A percentile compares a stretch with the other conserved stretches of the same genome.
phyloP scores from a whole-genome alignment of 2,329 filamentous ascomycete species.

The Passalora sequoiae region DNA sequence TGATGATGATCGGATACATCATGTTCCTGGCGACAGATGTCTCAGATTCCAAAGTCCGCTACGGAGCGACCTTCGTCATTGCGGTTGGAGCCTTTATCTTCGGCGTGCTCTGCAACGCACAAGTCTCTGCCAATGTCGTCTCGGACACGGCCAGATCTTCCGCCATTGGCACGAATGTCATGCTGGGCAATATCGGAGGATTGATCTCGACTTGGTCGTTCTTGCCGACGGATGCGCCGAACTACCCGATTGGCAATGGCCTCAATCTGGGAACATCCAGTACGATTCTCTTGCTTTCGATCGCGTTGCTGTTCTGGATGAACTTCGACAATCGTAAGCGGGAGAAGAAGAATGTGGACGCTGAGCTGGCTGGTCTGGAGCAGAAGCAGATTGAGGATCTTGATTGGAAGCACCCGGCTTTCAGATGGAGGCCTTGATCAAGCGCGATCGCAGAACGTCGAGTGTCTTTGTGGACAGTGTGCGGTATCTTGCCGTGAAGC shows the following conservation, averaged over 20 bases:
- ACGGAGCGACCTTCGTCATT: conserved; percentile 66
- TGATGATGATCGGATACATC: conserved; percentile 65
- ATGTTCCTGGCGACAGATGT: conserved; percentile 58
- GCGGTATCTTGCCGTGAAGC: no score
- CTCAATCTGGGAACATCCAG: conserved; percentile 61
- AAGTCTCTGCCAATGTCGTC: conserved; percentile 65
- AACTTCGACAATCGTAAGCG: conserved; percentile 56
- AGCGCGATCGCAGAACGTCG: no score
- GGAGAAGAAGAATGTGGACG: conserved; percentile 51
- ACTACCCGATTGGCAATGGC: conserved; percentile 67
- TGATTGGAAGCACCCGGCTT: conserved; percentile 63
- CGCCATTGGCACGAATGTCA: conserved; percentile 63
- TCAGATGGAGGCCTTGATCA: conserved; percentile 52
- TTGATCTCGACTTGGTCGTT: conserved; percentile 31
- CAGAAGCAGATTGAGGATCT: conserved; percentile 54
- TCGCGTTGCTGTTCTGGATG: conserved; percentile 56
- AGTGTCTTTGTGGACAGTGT: no score
- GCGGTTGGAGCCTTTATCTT: conserved; percentile 59
- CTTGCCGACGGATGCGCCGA: conserved; percentile 56
- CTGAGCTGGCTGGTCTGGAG: conserved; percentile 51
- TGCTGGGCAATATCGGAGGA: conserved; percentile 67
- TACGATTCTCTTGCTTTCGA: conserved; percentile 50
- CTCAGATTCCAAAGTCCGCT: conserved; percentile 50
- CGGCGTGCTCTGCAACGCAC: conserved; percentile 61
- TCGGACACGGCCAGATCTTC: conserved; percentile 64